Percentiles rank a stretch among this genome's conserved stretches.
These are phyloP conservation scores for Polysphondylium violaceum DNA, from an alignment of 78 protist genomes.

Conservation along the genomic window DNA sequence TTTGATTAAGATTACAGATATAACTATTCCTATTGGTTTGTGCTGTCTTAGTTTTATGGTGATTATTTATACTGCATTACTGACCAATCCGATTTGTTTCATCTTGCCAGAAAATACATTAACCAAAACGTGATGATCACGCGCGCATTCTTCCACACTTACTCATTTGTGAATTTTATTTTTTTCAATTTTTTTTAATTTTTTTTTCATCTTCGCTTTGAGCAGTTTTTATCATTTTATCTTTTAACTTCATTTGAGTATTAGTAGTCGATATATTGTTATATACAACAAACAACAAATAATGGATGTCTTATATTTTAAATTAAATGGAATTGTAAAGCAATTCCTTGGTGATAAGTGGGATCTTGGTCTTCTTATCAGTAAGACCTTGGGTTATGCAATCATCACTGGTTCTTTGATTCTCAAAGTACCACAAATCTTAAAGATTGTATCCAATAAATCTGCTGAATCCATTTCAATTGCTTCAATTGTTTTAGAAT, in stretches of 20 bases:
- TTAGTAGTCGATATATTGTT: not conserved
- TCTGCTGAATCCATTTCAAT: conserved; percentile 77
- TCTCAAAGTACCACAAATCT: conserved; percentile 92
- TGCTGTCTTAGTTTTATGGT: too few species aligned
- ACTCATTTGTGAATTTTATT: not conserved
- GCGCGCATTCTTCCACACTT: too few species aligned
- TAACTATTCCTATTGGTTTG: too few species aligned
- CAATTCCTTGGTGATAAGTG: conserved; percentile 19
- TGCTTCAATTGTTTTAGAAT: conserved; percentile 61
- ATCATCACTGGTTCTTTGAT: conserved; percentile 75
- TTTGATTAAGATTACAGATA: too few species aligned
- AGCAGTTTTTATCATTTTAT: not conserved
- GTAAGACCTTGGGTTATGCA: conserved; percentile 78
- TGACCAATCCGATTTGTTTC: too few species aligned
- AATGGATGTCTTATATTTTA: not conserved
- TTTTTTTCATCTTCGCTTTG: not conserved
- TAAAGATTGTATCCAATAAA: conserved; percentile 74
- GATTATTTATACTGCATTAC: too few species aligned
- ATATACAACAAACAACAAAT: not conserved
- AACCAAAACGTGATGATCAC: too few species aligned
- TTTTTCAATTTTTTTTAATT: not conserved
- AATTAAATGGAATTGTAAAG: not conserved
- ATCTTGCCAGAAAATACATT: too few species aligned
- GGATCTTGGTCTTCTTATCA: conserved; percentile 33
- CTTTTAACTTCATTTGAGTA: not conserved